Base-by-base conservation (phyloP, 78 protist genomes). In the Diacronema lutheri region DNA sequence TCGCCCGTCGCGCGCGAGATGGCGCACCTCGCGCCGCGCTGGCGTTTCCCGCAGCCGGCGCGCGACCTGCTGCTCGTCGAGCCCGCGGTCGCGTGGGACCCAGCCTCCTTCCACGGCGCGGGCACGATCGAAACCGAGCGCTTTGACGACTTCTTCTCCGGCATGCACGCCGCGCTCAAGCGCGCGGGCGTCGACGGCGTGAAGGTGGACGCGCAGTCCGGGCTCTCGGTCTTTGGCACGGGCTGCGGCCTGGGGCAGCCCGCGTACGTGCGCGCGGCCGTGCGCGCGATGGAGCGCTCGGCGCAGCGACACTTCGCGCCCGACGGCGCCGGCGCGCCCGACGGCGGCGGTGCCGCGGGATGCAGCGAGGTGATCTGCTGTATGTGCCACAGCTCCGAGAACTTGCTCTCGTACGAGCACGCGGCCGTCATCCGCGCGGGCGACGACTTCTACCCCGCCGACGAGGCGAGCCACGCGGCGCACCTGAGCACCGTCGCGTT, bases 201-300 rank as follows among this genome's bases (percentile, higher is more conserved):
- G 38, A 83, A 83, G 69, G 87, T 83, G 84, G 84, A 40, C n/a
- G 76, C 66, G 33, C 87, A 83, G 69, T 74, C 86, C 31, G 86
- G 76, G 7, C 12, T 82, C 62, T 56, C 71, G 33, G 56, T 58
- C 19, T 19, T 82, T 4, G 86, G 86, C 55, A 62, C 29, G 46
- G 78, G 78, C 29, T 6, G 1, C 64, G 83, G 83, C 29, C 55
- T 65, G 29, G 57, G 83, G 31, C 23, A 3, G 25, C 62, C 19
- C 23, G 26, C 23, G 10, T 35, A 65, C 41, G 72, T 65, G 25
- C n/a, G 26, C 41, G 41, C 40, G 38, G 3, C 11, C 25, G 58
- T 40, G 37, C 79, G 13, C 16, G 86, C 60, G 56, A 82, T 62
- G 86, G 86, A 65, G 64, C 55, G 19, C 66, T 23, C 40, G 19